Base-by-base conservation (phyloP, 2,329 filamentous ascomycete species). In the Colletotrichum melonis region DNA sequence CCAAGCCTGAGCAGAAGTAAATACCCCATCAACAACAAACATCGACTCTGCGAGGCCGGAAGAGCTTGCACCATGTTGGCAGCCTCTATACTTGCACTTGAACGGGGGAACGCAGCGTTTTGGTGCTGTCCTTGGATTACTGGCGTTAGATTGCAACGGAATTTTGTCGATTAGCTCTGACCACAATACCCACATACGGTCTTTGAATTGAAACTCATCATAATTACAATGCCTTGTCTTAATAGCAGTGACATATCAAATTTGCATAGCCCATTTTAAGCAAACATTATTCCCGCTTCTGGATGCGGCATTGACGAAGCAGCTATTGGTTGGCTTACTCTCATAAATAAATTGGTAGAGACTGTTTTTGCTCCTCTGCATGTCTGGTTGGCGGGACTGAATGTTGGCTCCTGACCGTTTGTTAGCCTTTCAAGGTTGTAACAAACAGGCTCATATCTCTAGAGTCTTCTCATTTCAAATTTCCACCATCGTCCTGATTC, bases 1-100 rank as follows among this genome's bases (percentile, higher is more conserved):
- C 78, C 77, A 75, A 67, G 24, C 30, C 32, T 0, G 57, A 76
- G 67, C 71, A 76, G 55, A 75, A 75, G 72, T 74, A 62, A 54
- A 42, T 22, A 8, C 62, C 6, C 22, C 19, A 28, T 30, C 42
- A 22, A 8, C 42, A 49, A 49, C 42, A 11, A 22, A n/a, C 8
- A 22, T n/a, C 42, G 8, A 22, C 19, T 49, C 6, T 49, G 19
- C 0, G 11, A n/a, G 19, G 42, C 7, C 8, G 19, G 42, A 22
- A 7, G 19, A 49, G 42, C 42, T 49, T 49, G 42, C 42, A 42
- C 4, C 4, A 11, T 49, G 19, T 9, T 9, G 19, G 19, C 42
- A 49, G 11, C 8, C 16, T 49, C 42, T n/a, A 9, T 11, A 0
- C 4, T 11, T 2, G 38, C 16, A 8, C 12, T 22, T 22, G 19